These are phyloP conservation scores for Cercospora nicotianae DNA, from an alignment of 2,329 filamentous ascomycete species.

Conservation along the genomic window DNA sequence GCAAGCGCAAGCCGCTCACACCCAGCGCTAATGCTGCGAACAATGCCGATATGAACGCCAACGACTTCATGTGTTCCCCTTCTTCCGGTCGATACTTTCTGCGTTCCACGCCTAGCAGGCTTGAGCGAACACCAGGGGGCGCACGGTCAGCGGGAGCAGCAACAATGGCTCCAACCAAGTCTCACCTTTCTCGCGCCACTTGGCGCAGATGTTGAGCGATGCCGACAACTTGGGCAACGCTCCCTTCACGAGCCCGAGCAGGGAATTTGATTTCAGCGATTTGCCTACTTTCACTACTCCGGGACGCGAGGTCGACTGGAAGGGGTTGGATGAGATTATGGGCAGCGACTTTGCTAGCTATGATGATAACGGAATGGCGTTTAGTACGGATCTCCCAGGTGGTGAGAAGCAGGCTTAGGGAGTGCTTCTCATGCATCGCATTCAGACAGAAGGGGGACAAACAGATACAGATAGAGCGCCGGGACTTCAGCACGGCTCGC, in stretches of 20 bases:
- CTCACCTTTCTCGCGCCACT: slow-evolving; percentile 62
- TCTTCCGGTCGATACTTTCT: slow-evolving; percentile 41
- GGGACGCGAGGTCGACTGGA: slow-evolving; percentile 34
- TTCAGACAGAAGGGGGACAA: not conserved
- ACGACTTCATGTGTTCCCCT: slow-evolving; percentile 41
- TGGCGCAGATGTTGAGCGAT: slow-evolving; percentile 65
- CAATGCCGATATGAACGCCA: slow-evolving; percentile 23
- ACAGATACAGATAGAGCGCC: not conserved
- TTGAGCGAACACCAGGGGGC: slow-evolving; percentile 36
- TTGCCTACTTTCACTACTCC: slow-evolving; percentile 37
- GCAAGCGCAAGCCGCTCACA: slow-evolving; percentile 36
- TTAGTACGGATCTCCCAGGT: slow-evolving; percentile 9
- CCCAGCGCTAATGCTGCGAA: slow-evolving; percentile 35
- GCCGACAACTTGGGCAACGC: slow-evolving; percentile 28
- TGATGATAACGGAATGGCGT: slow-evolving; percentile 23
- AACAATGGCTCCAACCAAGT: slow-evolving; percentile 32
- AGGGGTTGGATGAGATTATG: slow-evolving; percentile 33
- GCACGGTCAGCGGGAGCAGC: slow-evolving; percentile 29
- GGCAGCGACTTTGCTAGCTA: slow-evolving; percentile 36
- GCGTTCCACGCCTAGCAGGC: slow-evolving; percentile 43
- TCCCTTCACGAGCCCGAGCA: slow-evolving; percentile 34
- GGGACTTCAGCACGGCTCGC: not conserved
- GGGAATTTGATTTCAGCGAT: slow-evolving; percentile 37
- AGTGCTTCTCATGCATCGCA: not conserved
- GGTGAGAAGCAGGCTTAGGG: slow-evolving; percentile 8